Conservation (phyloP, 192 early-diverging fungal genomes). For the Chytriomyces sp. region DNA sequence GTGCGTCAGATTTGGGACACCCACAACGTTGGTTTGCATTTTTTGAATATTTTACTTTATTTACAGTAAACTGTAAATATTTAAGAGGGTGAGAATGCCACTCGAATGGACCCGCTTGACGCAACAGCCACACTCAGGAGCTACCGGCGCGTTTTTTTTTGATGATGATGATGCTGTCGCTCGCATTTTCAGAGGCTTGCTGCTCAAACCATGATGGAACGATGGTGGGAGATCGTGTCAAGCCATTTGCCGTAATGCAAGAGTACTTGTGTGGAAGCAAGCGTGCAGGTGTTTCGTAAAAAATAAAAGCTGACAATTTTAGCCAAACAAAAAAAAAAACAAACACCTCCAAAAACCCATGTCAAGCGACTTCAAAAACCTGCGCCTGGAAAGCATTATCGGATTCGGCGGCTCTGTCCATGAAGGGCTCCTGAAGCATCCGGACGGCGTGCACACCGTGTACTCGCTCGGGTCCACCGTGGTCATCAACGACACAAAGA, state of each 20-base stretch:
- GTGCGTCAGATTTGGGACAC: constrained; percentile 34
- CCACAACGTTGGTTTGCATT: constrained; percentile 1
- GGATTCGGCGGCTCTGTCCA: constrained; percentile 61
- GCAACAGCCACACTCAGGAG: too few species aligned
- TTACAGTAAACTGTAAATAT: too few species aligned
- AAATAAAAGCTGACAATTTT: background rate
- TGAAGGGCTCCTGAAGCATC: constrained; percentile 57
- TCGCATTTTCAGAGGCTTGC: too few species aligned
- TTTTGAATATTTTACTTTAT: background rate
- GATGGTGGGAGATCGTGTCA: too few species aligned
- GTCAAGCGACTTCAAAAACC: constrained; percentile 43
- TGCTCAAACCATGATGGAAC: too few species aligned
- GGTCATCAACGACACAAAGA: constrained; percentile 49
- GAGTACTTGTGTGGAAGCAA: too few species aligned
- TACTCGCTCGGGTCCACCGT: constrained; percentile 66
- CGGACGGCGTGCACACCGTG: constrained; percentile 57
- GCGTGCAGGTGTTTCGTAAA: too few species aligned
- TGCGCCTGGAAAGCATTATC: constrained; percentile 55
- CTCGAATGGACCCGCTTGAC: too few species aligned
- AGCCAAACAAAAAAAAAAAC: background rate
- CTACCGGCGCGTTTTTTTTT: too few species aligned
- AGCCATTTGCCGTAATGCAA: too few species aligned
- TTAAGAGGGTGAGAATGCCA: too few species aligned
- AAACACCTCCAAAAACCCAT: background rate
- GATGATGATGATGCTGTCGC: too few species aligned